Base-by-base conservation (phyloP, 352 stramenopile species). In the Phytopythium litorale region DNA sequence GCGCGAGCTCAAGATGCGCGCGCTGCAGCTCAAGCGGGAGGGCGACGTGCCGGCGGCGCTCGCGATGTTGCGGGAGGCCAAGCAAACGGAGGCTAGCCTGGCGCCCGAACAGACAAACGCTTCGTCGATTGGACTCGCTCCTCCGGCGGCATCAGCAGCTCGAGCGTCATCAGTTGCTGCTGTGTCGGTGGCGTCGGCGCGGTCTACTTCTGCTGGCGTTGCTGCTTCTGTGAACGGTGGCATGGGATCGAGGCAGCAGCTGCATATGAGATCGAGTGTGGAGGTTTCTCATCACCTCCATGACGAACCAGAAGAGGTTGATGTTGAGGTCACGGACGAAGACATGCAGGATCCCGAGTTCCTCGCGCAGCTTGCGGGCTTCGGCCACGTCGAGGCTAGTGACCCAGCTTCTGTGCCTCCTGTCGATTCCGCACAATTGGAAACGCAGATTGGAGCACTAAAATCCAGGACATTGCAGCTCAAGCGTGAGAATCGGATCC, bases 331-430 rank as follows among this genome's bases (percentile, higher is more conserved):
- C 37, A 92, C 84, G 19, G 84, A 92, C 19, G 81, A 89, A 42
- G 84, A 94, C 46, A 88, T 94, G 81, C 51, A 79, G 32, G 71
- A 94, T 46, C 84, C 84, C 3, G 79, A 84, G 35, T 90, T 79
- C 65, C 64, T 90, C 32, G 70, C 82, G 19, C 78, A 92, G 61
- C 61, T 94, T 15, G 72, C 70, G 18, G 61, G 58, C 18, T 71
- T 91, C 56, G 79, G 83, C 12, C 63, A 87, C 37, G 63, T 63
- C 9, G 58, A 66, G 3, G 33, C 75, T 53, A n/a, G 33, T 18
- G 21, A 51, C 28, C 16, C 28, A n/a, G 1, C 28, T n/a, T 21
- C 50, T 7, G 23, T 32, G 7, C 3, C 21, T n/a, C 1, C 53
- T 5, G 16, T 18, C 21, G 63, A 64, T 7, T 25, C 79, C 30